Conservation (phyloP, 306 rosid species). For the Sophora flavescens region DNA sequence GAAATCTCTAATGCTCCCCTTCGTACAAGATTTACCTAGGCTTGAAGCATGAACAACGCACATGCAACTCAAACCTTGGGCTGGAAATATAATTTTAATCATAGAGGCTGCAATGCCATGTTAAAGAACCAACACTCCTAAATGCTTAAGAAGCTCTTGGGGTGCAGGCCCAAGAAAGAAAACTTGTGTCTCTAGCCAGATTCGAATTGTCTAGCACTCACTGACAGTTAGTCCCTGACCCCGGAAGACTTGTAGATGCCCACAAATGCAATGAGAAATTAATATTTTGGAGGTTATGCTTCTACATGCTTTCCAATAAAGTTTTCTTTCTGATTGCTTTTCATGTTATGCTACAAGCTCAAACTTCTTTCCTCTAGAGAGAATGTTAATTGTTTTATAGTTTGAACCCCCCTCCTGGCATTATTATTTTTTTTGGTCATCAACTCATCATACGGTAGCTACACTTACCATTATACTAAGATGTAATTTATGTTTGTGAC, state of each 20-base stretch:
- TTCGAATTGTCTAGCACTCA: neutral
- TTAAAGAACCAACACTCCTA: constrained; percentile 12
- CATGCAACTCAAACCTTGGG: neutral
- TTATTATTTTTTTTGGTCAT: constrained; percentile 7
- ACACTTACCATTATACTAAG: neutral
- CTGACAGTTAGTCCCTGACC: neutral
- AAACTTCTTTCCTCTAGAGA: neutral
- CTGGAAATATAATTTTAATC: neutral
- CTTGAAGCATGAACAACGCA: constrained; percentile 7
- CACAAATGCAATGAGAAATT: neutral
- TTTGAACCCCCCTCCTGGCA: neutral
- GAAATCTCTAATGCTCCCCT: neutral
- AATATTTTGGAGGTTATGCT: constrained; percentile 2
- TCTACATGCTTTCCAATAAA: constrained; percentile 3
- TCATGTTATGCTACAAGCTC: neutral
- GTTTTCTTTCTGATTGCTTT: neutral
- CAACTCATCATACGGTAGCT: neutral
- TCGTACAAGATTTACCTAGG: neutral
- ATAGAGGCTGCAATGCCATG: neutral
- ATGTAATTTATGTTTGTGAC: constrained; percentile 25
- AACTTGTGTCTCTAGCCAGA: neutral
- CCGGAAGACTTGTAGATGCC: neutral
- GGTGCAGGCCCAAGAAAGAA: neutral
- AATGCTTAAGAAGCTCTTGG: neutral
- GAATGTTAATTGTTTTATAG: neutral